Evolutionary conservation across 345 rosid genomes (phyloP), one percentile per base, ranked within the genome.

Genomic region (Euclidium syriacum): DNA sequence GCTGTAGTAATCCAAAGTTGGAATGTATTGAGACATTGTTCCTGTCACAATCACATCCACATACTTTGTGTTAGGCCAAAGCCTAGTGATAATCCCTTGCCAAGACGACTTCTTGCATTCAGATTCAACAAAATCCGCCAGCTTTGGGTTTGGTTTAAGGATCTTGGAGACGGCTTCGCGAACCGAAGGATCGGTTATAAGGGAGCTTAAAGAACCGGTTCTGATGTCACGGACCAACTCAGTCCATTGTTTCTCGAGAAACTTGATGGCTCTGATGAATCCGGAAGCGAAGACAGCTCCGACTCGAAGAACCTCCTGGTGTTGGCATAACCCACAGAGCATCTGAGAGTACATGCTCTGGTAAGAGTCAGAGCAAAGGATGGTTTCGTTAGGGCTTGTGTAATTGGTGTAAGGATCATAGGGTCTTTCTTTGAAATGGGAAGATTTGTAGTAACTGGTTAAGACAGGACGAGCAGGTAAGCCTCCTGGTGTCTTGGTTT

Each of bases 11-110:
- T 88, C 95, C 18, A 88, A 91, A 30, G 85, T 88, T 14, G 87
- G 95, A 44, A 88, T 88, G 30, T 88, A 88, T 70, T 88, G 95
- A 36, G 95, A 88, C 95, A 88, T 88, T 12, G 95, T 81, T 39
- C 95, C 95, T 12, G 95, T 88, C 78, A 88, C 91, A 71, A 88
- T 85, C 38, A 88, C 91, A 76, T 88, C 96, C 48, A 88, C 84
- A 69, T 82, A 79, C 68, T 79, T 82, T 3, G 83, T 82, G 64
- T 82, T 82, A 16, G 84, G 87, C 87, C 87, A 82, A 22, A 82
- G 36, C 72, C 73, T 64, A 15, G 82, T 79, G 11, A 82, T 82
- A 58, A 82, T 82, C 74, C 87, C 84, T 19, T 71, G 65, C 87
- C 87, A 82, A 5, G 78, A 75, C 35, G 64, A 57, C 32, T 74